Evolutionary conservation across 495 filamentous ascomycete species (phyloP).

Genomic region (Pyronema omphalodes): DNA sequence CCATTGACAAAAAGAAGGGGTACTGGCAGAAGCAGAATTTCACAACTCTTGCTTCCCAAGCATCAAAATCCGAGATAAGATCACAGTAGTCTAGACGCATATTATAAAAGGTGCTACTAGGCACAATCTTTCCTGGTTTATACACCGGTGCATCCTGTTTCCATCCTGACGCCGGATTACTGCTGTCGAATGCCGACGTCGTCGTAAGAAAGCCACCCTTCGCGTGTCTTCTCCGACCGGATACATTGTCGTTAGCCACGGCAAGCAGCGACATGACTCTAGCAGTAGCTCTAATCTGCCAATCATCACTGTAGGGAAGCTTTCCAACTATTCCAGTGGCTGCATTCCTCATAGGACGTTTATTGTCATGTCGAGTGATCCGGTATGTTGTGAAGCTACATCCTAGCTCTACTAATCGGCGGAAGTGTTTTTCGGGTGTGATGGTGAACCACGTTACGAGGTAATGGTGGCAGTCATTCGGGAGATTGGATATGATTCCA

Average conservation of each 20-base stretch:
- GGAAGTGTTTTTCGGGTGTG: conserved; percentile 48
- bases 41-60: conserved; percentile 58
- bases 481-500: conserved; percentile 58
- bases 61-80: conserved; percentile 72
- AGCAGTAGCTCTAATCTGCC: conserved; percentile 74
- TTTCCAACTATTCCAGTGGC: conserved; percentile 25
- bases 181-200: neutral
- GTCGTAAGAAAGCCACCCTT: neutral
- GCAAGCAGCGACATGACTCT: conserved; percentile 70
- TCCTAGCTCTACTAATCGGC: conserved; percentile 54
- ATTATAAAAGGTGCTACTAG: conserved; percentile 76
- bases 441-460: conserved; percentile 74
- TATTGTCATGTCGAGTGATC: conserved; percentile 53
- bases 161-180: neutral
- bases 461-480: conserved; percentile 59
- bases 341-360: conserved; percentile 16
- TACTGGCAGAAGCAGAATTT: conserved; percentile 89
- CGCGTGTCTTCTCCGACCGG: neutral
- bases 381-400: conserved; percentile 70
- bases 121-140: conserved; percentile 44
- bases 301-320: conserved; percentile 62
- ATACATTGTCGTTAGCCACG: conserved; percentile 47
- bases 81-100: conserved; percentile 70
- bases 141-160: conserved; percentile 26
- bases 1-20: conserved; percentile 84